Conservation (phyloP, 2,329 filamentous ascomycete genomes). For the Fusarium sp. region DNA sequence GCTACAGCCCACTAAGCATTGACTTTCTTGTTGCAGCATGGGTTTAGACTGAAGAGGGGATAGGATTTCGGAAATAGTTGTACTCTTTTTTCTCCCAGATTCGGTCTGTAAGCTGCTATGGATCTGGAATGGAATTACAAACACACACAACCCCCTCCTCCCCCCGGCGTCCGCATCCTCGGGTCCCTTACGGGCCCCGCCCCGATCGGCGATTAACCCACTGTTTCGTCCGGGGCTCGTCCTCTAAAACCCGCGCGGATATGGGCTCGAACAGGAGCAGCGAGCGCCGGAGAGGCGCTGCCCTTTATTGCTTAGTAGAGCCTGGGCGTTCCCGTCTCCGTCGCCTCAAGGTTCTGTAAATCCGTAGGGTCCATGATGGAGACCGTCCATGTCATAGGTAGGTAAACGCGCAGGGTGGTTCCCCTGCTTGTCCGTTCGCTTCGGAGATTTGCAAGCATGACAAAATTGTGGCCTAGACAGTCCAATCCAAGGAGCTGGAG, state of each 20-base stretch:
- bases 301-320: constrained; percentile 14
- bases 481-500: neutral
- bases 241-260: constrained; percentile 36
- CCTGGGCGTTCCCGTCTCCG: neutral
- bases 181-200: constrained; percentile 29
- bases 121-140: neutral
- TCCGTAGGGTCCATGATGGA: neutral
- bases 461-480: constrained; percentile 22
- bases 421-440: neutral
- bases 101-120: neutral
- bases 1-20: neutral
- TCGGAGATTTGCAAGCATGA: constrained; percentile 47
- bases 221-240: constrained; percentile 30
- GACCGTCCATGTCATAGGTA: neutral
- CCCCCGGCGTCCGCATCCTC: constrained; percentile 20
- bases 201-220: constrained; percentile 40
- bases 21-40: neutral
- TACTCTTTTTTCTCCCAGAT: neutral
- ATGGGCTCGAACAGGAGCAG: constrained; percentile 7
- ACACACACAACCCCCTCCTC: neutral
- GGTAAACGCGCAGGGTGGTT: neutral
- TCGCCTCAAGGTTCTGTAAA: neutral
- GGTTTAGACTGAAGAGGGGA: neutral
- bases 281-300: neutral
- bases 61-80: neutral